Evolutionary conservation across 768 basidiomycete species (phyloP).

Genomic region (Suillus paluster): DNA sequence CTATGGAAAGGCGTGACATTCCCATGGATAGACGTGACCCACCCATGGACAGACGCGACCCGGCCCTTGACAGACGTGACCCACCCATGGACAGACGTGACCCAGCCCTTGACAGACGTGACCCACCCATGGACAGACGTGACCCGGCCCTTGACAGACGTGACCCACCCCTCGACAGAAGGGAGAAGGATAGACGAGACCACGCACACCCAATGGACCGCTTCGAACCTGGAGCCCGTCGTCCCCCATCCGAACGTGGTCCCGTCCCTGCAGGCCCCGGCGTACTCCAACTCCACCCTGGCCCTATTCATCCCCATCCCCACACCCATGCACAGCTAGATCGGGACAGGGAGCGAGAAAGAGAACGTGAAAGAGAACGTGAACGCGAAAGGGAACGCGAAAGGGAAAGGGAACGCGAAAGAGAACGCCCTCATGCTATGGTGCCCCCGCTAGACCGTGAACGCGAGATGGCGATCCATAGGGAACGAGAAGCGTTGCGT

Average conservation of each 20-base stretch:
- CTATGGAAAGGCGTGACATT: neutral
- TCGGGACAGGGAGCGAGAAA: constrained; percentile 10
- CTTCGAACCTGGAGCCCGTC: neutral
- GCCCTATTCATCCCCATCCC: constrained; percentile 25
- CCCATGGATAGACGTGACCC: neutral
- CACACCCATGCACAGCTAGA: constrained; percentile 24
- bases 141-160: neutral
- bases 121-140: neutral
- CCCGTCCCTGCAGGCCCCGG: constrained; percentile 8
- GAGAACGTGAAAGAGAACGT: constrained; percentile 17
- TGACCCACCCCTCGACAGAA: neutral
- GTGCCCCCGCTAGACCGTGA: constrained; percentile 29
- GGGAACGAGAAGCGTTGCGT: constrained; percentile 25
- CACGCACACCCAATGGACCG: neutral
- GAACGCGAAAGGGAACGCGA: constrained; percentile 34
- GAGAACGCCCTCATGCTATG: constrained; percentile 22
- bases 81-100: neutral
- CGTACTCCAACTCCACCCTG: constrained; percentile 19
- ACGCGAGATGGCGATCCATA: constrained; percentile 26
- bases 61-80: neutral
- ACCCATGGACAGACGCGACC: neutral
- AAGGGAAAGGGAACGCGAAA: constrained; percentile 33
- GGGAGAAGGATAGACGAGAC: constrained; percentile 1
- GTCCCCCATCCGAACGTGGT: constrained; percentile 4
- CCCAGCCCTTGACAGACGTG: neutral